Conservation (phyloP, 2,329 filamentous ascomycete genomes). For the Dactylonectria macrodidyma region DNA sequence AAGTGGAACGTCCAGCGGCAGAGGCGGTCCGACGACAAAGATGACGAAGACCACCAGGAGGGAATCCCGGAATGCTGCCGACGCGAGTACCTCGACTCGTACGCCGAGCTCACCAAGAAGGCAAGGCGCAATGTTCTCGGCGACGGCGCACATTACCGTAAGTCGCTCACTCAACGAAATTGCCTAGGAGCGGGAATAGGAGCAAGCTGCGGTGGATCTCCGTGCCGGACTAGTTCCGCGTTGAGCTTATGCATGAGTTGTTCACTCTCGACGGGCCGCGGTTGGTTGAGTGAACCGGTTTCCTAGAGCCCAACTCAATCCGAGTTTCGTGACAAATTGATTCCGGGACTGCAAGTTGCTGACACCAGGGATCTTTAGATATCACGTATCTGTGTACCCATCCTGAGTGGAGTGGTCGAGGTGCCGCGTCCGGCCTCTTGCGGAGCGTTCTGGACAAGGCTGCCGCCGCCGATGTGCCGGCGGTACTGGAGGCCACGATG, state of each 20-base stretch:
- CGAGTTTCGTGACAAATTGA: slow-evolving; percentile 19
- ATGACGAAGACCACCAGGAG: slow-evolving; percentile 41
- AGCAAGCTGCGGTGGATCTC: not conserved
- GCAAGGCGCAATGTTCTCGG: slow-evolving; percentile 52
- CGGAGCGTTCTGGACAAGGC: slow-evolving; percentile 53
- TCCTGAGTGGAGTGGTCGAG: slow-evolving; percentile 52
- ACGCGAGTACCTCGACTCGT: slow-evolving; percentile 52
- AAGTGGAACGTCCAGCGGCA: slow-evolving; percentile 54
- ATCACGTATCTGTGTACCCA: slow-evolving; percentile 58
- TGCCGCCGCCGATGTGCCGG: slow-evolving; percentile 49
- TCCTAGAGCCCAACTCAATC: slow-evolving; percentile 23
- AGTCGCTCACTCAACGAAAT: slow-evolving; percentile 43
- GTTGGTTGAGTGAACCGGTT: slow-evolving; percentile 10
- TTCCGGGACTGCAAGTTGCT: slow-evolving; percentile 25
- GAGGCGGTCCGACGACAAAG: slow-evolving; percentile 29
- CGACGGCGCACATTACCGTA: slow-evolving; percentile 53
- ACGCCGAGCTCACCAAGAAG: slow-evolving; percentile 49
- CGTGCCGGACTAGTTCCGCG: slow-evolving; percentile 7
- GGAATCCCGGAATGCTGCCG: slow-evolving; percentile 50
- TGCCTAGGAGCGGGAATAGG: slow-evolving; percentile 14
- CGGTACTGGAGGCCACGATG: slow-evolving; percentile 58
- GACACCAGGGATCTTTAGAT: slow-evolving; percentile 45
- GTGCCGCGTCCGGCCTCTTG: slow-evolving; percentile 54
- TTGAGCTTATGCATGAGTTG: slow-evolving; percentile 28
- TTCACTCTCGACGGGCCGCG: slow-evolving; percentile 12